Evolutionary conservation across 257 asterid genomes (phyloP), one percentile per base, ranked within the genome.

Genomic region (Solanum chiquidenum): DNA sequence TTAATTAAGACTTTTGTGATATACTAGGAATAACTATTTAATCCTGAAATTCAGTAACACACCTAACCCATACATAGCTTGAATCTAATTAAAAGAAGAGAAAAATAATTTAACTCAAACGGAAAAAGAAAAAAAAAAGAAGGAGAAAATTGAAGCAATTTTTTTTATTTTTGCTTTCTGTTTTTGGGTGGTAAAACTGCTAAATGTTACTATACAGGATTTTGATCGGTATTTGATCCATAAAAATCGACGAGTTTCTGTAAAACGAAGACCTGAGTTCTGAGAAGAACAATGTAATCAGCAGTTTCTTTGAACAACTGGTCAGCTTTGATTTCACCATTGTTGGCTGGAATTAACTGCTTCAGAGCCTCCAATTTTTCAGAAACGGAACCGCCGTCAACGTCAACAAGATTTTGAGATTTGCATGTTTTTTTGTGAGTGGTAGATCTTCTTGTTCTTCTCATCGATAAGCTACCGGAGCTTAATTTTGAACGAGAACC

Each of bases 341-440:
- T 86, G 49, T 91, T 89, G 10, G 92, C 90, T 0, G 98, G 97
- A 38, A 95, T 89, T 55, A 95, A 97, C 86, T 86, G 93, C 72
- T 92, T 94, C 18, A 96, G 94, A 27, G 97, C 96, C 89, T 92
- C 95, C 89, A 96, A 87, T 91, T 96, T 96, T 87, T 93, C 94
- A 64, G 98, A 88, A 44, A 96, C 91, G 6, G 90, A 42, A 88
- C 86, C 68, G 83, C 29, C 27, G 88, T 84, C 21, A 66, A 87
- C 86, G 4, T 33, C 71, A n/a, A 74, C 66, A 29, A 20, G 40
- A 79, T 76, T 82, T 73, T 55, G 90, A 21, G 88, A 52, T 75
- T 91, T 91, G 79, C 90, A 79, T 31, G 83, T 46, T 83, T 88
- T 88, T 87, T 88, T 87, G 88, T 88, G 85, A 49, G 23, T 21